phyloP scores from a whole-genome alignment of 768 basidiomycete genomes.

The Russula olivacea region DNA sequence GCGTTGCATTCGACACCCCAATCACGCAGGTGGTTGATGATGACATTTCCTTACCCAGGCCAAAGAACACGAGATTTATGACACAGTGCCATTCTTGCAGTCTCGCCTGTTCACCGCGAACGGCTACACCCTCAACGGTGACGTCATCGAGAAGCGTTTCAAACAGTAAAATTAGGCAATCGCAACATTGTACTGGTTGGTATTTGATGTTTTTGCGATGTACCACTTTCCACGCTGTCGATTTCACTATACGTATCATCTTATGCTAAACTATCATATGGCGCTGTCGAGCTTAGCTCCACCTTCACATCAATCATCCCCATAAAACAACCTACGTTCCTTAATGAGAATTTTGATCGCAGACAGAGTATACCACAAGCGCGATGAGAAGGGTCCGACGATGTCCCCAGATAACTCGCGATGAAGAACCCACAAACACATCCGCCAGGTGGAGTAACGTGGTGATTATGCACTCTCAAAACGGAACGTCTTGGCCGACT shows the following conservation, averaged over 20 bases:
- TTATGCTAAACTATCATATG: background rate
- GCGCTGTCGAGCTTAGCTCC: too few species aligned
- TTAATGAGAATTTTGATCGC: too few species aligned
- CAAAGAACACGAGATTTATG: slow-evolving; percentile 95
- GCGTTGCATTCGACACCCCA: background rate
- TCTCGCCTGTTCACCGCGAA: slow-evolving; percentile 84
- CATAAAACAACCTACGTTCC: too few species aligned
- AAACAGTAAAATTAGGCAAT: slow-evolving; percentile 28
- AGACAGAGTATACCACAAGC: too few species aligned
- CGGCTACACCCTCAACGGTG: slow-evolving; percentile 70
- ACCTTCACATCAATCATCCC: too few species aligned
- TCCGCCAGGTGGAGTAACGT: too few species aligned
- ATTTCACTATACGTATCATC: background rate
- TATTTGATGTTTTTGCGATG: background rate
- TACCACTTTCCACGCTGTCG: background rate
- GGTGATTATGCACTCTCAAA: too few species aligned
- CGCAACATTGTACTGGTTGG: background rate
- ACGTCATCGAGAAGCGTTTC: slow-evolving; percentile 71
- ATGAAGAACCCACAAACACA: too few species aligned
- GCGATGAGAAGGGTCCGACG: too few species aligned
- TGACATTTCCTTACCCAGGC: slow-evolving; percentile 44
- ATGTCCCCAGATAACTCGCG: too few species aligned
- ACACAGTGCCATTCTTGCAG: slow-evolving; percentile 75
- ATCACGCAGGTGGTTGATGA: background rate
- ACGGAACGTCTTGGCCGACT: too few species aligned